A percentile compares a stretch with the other conserved stretches of the same genome.
Conservation (phyloP, 1,139 yeast species). For the Candida sanyaensis region DNA sequence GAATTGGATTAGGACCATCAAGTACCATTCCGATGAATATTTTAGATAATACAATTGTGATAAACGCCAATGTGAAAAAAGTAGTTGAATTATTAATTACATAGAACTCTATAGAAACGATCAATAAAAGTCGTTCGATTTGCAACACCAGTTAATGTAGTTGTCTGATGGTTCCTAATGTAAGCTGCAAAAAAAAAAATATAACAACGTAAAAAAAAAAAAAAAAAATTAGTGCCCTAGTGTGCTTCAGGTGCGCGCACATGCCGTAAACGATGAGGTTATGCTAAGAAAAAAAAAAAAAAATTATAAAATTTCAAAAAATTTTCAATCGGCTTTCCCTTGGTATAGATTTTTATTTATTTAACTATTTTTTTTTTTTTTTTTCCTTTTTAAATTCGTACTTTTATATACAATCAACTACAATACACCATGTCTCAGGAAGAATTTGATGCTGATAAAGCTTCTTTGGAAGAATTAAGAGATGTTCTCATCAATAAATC, state of each 20-base stretch:
- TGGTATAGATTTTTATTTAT: background rate
- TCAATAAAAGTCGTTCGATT: background rate
- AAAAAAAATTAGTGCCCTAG: background rate
- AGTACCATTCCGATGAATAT: slow-evolving; percentile 4
- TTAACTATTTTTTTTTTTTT: too few species aligned
- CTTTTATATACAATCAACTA: slow-evolving; percentile 13
- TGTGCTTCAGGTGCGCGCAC: background rate
- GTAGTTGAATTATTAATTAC: slow-evolving; percentile 2
- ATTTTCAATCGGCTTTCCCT: background rate
- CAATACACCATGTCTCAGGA: slow-evolving; percentile 17
- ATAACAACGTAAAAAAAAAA: background rate
- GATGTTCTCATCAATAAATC: slow-evolving; percentile 64
- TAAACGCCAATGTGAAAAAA: slow-evolving; percentile 7
- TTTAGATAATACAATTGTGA: slow-evolving; percentile 5
- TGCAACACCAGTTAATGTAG: background rate
- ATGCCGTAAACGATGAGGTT: background rate
- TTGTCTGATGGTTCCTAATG: background rate
- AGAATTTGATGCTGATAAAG: slow-evolving; percentile 47
- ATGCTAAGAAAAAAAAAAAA: background rate
- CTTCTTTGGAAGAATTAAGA: slow-evolving; percentile 66
- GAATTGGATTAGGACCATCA: slow-evolving; percentile 10
- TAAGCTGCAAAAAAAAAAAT: slow-evolving; percentile 2
- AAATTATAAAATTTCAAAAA: background rate
- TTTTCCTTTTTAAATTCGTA: background rate
- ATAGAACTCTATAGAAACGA: background rate